Percentiles rank a stretch among this genome's conserved stretches.
Conservation (phyloP, 2,329 filamentous ascomycete genomes). For the Aspergillus melleus region DNA sequence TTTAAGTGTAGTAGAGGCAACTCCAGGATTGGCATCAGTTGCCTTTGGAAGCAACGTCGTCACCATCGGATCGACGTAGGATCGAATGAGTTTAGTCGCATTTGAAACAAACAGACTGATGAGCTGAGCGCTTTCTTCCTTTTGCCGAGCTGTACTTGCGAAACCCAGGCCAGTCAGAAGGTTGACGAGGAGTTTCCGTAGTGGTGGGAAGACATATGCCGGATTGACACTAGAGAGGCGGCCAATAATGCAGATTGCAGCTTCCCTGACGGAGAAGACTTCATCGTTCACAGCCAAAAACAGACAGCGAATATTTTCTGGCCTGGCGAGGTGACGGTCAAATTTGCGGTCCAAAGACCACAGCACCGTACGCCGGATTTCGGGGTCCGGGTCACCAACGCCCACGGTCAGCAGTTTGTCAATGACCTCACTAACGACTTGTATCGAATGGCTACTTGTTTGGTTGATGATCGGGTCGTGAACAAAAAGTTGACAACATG, state of each 20-base stretch:
- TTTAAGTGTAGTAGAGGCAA: constrained; percentile 91
- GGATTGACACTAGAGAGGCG: constrained; percentile 88
- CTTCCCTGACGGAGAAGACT: constrained; percentile 86
- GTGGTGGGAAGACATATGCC: constrained; percentile 93
- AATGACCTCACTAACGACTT: constrained; percentile 96
- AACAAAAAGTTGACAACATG: constrained; percentile 96
- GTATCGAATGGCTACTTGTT: constrained; percentile 92
- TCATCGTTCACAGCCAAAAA: constrained; percentile 97
- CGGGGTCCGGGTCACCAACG: constrained; percentile 85
- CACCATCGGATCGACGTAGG: constrained; percentile 96
- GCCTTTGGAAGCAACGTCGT: constrained; percentile 92
- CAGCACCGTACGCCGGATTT: constrained; percentile 85
- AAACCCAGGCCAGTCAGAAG: constrained; percentile 95
- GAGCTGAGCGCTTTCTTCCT: constrained; percentile 92
- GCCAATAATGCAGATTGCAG: constrained; percentile 93
- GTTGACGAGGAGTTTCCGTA: constrained; percentile 93
- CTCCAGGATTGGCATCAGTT: constrained; percentile 77
- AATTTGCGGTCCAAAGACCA: constrained; percentile 90
- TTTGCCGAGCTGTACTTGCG: constrained; percentile 88
- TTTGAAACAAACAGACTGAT: constrained; percentile 92
- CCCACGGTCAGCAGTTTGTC: constrained; percentile 94
- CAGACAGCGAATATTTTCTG: constrained; percentile 92
- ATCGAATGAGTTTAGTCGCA: constrained; percentile 88
- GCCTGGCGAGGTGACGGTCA: constrained; percentile 93
- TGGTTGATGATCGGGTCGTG: constrained; percentile 97